Conservation (phyloP, 78 protist genomes). For the Polysphondylium violaceum region DNA sequence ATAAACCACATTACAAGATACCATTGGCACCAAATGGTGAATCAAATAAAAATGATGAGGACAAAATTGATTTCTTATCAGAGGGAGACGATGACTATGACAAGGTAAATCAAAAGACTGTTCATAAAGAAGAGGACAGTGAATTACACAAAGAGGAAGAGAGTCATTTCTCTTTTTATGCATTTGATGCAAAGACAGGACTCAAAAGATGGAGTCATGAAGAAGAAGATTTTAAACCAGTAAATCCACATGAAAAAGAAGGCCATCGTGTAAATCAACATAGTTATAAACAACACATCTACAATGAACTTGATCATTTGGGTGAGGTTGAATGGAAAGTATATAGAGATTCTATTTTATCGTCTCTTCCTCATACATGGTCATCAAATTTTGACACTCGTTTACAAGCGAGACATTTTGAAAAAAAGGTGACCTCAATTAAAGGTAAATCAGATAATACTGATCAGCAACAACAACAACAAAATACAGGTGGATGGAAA, state of each 20-base stretch:
- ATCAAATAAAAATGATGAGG: no score
- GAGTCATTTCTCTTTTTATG: conserved; percentile 59
- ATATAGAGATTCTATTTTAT: conserved; percentile 33
- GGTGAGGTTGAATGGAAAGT: conserved; percentile 79
- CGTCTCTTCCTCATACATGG: conserved; percentile 66
- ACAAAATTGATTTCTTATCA: not conserved
- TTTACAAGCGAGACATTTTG: conserved; percentile 42
- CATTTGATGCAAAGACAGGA: conserved; percentile 49
- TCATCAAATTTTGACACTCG: conserved; percentile 34
- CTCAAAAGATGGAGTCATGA: conserved; percentile 47
- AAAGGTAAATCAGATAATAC: not conserved
- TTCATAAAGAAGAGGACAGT: not conserved
- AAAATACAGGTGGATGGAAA: not conserved
- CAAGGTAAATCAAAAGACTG: not conserved
- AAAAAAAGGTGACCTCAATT: conserved; percentile 2
- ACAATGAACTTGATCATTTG: conserved; percentile 38
- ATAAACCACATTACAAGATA: conserved; percentile 8
- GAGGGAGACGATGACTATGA: conserved; percentile 10
- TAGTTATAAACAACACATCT: conserved; percentile 60
- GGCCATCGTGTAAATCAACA: conserved; percentile 20
- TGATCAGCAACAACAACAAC: not conserved
- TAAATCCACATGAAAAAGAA: conserved; percentile 39
- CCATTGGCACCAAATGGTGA: no score
- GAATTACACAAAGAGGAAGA: conserved; percentile 31
- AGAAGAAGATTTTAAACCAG: conserved; percentile 47